Percentiles rank a stretch among this genome's conserved stretches.
Evolutionary conservation across 192 early-diverging fungal genomes (phyloP).

Genomic region (Pecoramyces ruminantium): DNA sequence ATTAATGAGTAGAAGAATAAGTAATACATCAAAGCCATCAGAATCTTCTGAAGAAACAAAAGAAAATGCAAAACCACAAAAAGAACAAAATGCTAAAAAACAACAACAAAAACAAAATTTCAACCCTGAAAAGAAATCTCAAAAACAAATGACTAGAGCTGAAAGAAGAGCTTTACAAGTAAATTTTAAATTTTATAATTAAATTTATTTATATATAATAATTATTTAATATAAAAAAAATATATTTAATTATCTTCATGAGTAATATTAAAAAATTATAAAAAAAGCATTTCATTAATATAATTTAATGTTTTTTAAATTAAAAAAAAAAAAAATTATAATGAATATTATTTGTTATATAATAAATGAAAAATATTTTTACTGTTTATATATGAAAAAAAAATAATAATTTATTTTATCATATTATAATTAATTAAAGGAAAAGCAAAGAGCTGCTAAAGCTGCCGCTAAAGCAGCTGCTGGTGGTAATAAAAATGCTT

Average conservation of each 20-base stretch:
- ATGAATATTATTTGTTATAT: too few relatives aligned
- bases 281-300: too few relatives aligned
- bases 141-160: slow-evolving; percentile 72
- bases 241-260: too few relatives aligned
- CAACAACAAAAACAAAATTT: neutral
- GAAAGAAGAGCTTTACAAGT: slow-evolving; percentile 74
- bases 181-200: neutral
- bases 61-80: neutral
- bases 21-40: neutral
- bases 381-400: too few relatives aligned
- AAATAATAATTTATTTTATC: too few relatives aligned
- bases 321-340: too few relatives aligned
- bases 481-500: neutral
- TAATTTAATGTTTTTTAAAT: too few relatives aligned
- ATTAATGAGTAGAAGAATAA: neutral
- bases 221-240: too few relatives aligned
- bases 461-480: slow-evolving; percentile 18
- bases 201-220: too few relatives aligned
- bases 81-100: neutral
- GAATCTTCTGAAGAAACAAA: neutral
- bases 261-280: too few relatives aligned
- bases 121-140: neutral
- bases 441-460: slow-evolving; percentile 70
- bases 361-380: too few relatives aligned
- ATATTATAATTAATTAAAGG: too few relatives aligned